These are phyloP conservation scores for Saccharomyces mikatae DNA, from an alignment of 805 yeast species.

Conservation along the genomic window DNA sequence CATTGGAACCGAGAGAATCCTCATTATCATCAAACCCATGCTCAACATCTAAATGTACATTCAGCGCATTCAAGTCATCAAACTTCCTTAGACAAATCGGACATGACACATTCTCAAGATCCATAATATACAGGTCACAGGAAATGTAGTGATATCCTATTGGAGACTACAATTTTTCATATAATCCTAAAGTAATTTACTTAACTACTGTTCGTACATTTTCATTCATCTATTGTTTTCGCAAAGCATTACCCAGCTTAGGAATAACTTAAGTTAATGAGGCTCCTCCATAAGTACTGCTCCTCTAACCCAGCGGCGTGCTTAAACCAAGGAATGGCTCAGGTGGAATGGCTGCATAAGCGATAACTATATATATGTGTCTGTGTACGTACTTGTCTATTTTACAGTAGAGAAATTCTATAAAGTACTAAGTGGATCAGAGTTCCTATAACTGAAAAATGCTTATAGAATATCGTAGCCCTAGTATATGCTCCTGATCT, in stretches of 20 bases:
- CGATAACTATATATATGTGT: background rate
- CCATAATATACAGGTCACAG: background rate
- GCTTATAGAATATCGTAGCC: background rate
- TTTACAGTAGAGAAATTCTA: background rate
- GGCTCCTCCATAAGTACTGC: background rate
- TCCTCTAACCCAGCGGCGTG: background rate
- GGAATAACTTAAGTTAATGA: background rate
- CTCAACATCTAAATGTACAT: slow-evolving; percentile 62
- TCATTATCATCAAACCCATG: slow-evolving; percentile 37
- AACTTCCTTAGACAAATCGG: slow-evolving; percentile 64
- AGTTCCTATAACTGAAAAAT: background rate
- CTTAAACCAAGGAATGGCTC: background rate
- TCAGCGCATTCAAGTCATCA: slow-evolving; percentile 47
- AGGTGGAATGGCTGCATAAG: background rate
- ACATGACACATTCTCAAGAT: slow-evolving; percentile 32
- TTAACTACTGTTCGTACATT: background rate
- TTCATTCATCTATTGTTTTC: background rate
- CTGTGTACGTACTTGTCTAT: background rate
- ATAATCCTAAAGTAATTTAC: background rate
- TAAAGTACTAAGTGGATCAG: background rate
- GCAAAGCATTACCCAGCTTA: background rate
- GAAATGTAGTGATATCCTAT: background rate
- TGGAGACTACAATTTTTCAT: background rate
- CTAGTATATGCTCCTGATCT: background rate
- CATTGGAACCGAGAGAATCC: background rate